phyloP scores from a whole-genome alignment of 768 basidiomycete species.

The Boletus edulis region DNA sequence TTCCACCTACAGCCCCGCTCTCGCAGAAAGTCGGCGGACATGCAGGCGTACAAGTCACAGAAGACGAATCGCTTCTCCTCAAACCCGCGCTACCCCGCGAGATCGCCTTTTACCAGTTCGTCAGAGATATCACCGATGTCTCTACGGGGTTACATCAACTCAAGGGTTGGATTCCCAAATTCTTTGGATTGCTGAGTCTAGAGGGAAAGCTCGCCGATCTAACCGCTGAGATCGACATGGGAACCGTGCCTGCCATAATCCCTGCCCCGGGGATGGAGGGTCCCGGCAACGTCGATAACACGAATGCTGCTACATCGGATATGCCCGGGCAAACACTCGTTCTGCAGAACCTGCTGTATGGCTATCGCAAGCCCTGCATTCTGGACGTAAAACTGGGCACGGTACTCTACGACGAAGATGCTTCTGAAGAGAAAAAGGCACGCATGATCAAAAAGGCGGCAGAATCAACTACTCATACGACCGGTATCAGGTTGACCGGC shows the following conservation, averaged over 20 bases:
- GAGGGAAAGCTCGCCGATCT: constrained; percentile 43
- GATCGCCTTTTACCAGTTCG: constrained; percentile 64
- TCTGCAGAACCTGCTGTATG: constrained; percentile 75
- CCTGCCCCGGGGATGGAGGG: constrained; percentile 40
- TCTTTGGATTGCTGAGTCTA: constrained; percentile 76
- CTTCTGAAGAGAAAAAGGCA: constrained; percentile 67
- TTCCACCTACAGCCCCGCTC: constrained; percentile 34
- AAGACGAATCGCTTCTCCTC: constrained; percentile 76
- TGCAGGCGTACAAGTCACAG: constrained; percentile 63
- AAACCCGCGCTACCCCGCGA: constrained; percentile 70
- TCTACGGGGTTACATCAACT: constrained; percentile 29
- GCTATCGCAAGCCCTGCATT: constrained; percentile 79
- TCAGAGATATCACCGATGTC: constrained; percentile 35
- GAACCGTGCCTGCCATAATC: constrained; percentile 21
- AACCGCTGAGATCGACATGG: constrained; percentile 7
- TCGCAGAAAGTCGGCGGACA: constrained; percentile 81
- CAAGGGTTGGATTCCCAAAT: constrained; percentile 65
- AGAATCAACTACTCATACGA: constrained; percentile 68
- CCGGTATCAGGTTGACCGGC: constrained; percentile 82
- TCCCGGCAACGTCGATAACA: constrained; percentile 26
- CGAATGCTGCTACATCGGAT: background rate
- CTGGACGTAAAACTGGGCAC: constrained; percentile 95
- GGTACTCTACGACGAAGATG: constrained; percentile 70
- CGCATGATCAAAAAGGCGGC: constrained; percentile 74
- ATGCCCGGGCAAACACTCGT: constrained; percentile 63